Evolutionary conservation across 352 stramenopile genomes (phyloP).

Genomic region (Phytophthora pisi): DNA sequence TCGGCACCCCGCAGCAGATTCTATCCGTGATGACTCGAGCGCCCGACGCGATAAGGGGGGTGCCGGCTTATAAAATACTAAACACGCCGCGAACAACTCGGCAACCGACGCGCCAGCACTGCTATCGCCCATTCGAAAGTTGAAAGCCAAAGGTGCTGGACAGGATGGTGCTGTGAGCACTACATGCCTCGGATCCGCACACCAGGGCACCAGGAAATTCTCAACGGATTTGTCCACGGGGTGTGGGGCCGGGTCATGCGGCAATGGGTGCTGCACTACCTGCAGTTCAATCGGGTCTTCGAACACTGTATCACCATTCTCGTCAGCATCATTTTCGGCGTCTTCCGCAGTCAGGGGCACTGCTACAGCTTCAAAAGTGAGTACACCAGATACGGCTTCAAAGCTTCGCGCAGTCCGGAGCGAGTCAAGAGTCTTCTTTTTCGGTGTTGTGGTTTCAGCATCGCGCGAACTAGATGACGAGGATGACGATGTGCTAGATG

Average conservation of each 20-base stretch:
- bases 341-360: slow-evolving; percentile 23
- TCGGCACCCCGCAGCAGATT: slow-evolving; percentile 45
- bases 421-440: slow-evolving; percentile 75
- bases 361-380: slow-evolving; percentile 77
- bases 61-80: slow-evolving; percentile 84
- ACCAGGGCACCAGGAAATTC: slow-evolving; percentile 75
- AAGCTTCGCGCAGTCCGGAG: slow-evolving; percentile 68
- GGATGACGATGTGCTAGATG: slow-evolving; percentile 30
- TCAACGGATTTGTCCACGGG: slow-evolving; percentile 72
- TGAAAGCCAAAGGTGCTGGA: slow-evolving; percentile 68
- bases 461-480: slow-evolving; percentile 19
- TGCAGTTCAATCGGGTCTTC: slow-evolving; percentile 51
- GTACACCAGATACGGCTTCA: slow-evolving; percentile 76
- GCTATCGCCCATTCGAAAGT: slow-evolving; percentile 81
- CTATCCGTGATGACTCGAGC: slow-evolving; percentile 63
- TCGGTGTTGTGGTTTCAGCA: slow-evolving; percentile 31
- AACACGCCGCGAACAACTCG: slow-evolving; percentile 77
- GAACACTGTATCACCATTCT: slow-evolving; percentile 18
- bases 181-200: slow-evolving; percentile 46
- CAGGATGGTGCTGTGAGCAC: slow-evolving; percentile 50
- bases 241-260: slow-evolving; percentile 53
- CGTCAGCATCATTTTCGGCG: slow-evolving; percentile 19
- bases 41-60: slow-evolving; percentile 60
- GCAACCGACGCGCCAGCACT: slow-evolving; percentile 57
- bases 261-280: slow-evolving; percentile 56